Percentiles rank a stretch among this genome's conserved stretches.
Evolutionary conservation across 2,329 filamentous ascomycete species (phyloP).

Genomic region (Fusarium sp.): DNA sequence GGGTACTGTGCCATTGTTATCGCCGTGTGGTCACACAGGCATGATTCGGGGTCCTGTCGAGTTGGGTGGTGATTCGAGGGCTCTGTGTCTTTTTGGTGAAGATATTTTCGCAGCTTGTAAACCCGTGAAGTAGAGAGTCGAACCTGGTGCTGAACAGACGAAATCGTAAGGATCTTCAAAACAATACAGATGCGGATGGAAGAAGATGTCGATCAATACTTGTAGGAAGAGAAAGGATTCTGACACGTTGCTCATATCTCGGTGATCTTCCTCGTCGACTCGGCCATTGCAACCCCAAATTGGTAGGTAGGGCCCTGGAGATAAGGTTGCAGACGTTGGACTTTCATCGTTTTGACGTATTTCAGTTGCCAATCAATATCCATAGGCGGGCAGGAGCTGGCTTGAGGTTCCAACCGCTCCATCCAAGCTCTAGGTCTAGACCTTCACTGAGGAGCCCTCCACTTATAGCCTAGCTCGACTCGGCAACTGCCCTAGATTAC

Average conservation of each 20-base stretch:
- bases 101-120: neutral
- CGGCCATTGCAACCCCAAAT: conserved; percentile 5
- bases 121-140: neutral
- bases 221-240: conserved; percentile 12
- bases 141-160: neutral
- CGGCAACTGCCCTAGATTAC: conserved; percentile 38
- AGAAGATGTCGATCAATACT: conserved; percentile 8
- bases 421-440: neutral
- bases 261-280: neutral
- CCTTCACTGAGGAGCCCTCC: conserved; percentile 21
- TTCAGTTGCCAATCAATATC: conserved; percentile 21
- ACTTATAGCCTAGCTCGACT: conserved; percentile 37
- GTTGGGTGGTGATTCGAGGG: neutral
- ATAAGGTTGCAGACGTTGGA: conserved; percentile 18
- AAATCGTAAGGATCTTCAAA: conserved; percentile 1
- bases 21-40: conserved; percentile 7
- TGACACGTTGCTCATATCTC: conserved; percentile 16
- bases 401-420: neutral
- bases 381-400: conserved; percentile 4
- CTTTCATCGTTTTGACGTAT: conserved; percentile 1
- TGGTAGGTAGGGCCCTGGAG: conserved; percentile 15
- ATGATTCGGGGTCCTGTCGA: neutral
- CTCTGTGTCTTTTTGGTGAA: neutral
- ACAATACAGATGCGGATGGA: neutral
- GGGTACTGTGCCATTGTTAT: conserved; percentile 6